Evolutionary conservation across 768 basidiomycete species (phyloP).

Genomic region (Atractiella rhizophila): DNA sequence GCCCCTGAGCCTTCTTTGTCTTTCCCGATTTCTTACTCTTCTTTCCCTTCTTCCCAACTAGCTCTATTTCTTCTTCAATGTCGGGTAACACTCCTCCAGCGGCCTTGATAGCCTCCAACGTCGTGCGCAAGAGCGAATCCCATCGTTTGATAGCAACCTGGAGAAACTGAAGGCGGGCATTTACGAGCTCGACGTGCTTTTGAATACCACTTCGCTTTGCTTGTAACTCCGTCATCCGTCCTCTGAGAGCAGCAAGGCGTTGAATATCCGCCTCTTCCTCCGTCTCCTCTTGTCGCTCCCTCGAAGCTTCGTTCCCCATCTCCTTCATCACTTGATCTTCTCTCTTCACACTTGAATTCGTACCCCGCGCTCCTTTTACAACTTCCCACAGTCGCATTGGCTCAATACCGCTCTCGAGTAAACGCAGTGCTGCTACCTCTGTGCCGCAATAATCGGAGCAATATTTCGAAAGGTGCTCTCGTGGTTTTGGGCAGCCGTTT

Average conservation of each 20-base stretch:
- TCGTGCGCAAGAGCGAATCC: constrained; percentile 12
- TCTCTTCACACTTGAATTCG: too few relatives aligned
- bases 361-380: constrained; percentile 41
- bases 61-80: constrained; percentile 19
- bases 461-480: constrained; percentile 64
- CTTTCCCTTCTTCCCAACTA: constrained; percentile 38
- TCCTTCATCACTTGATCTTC: too few relatives aligned
- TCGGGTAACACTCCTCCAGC: constrained; percentile 30
- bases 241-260: too few relatives aligned
- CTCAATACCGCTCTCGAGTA: constrained; percentile 33
- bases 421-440: constrained; percentile 25
- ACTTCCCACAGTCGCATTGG: constrained; percentile 37
- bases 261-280: too few relatives aligned
- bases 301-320: too few relatives aligned
- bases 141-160: constrained; percentile 8
- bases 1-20: constrained; percentile 22
- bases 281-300: background rate
- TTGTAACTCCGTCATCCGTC: too few relatives aligned
- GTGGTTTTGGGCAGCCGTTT: constrained; percentile 45
- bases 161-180: constrained; percentile 7
- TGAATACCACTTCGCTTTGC: too few relatives aligned
- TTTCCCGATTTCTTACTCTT: constrained; percentile 27
- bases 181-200: background rate
- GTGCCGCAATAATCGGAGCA: constrained; percentile 73
- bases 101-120: constrained; percentile 17